Conservation (phyloP, 306 rosid genomes). For the Cucumis hystrix region DNA sequence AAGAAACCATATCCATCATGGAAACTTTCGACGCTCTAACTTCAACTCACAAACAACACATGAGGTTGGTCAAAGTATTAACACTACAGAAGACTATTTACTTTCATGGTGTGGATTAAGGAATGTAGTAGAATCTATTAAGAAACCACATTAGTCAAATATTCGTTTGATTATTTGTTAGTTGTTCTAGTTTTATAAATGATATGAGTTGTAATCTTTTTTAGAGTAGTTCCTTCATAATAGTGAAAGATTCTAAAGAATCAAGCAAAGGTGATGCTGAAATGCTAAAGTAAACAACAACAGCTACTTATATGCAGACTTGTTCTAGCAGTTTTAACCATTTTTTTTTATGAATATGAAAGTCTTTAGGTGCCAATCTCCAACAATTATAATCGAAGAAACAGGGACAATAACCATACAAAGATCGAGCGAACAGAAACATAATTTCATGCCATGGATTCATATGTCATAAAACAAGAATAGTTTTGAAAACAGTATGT, state of each 20-base stretch:
- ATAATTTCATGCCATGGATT: not conserved
- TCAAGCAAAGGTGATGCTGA: too few relatives aligned
- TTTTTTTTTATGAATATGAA: not conserved
- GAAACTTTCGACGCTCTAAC: not conserved
- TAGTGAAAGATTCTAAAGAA: too few relatives aligned
- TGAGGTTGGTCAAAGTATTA: not conserved
- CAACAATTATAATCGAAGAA: not conserved
- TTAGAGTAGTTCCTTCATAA: too few relatives aligned
- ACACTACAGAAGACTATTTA: not conserved
- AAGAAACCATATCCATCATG: not conserved
- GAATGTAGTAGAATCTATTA: not conserved
- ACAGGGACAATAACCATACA: not conserved
- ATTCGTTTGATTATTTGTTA: too few relatives aligned
- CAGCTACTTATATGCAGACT: not conserved
- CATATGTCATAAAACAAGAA: not conserved
- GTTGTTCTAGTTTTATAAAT: too few relatives aligned
- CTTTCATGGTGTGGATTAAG: not conserved
- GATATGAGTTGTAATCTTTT: too few relatives aligned
- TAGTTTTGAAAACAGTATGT: not conserved
- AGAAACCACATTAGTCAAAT: too few relatives aligned
- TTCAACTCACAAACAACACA: not conserved
- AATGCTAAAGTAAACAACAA: not conserved
- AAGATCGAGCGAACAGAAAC: not conserved
- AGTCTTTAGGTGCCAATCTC: not conserved
- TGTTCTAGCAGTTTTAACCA: not conserved